Percentiles rank a stretch among this genome's conserved stretches.
Conservation (phyloP, 2,329 filamentous ascomycete species). For the Apiospora sp. region DNA sequence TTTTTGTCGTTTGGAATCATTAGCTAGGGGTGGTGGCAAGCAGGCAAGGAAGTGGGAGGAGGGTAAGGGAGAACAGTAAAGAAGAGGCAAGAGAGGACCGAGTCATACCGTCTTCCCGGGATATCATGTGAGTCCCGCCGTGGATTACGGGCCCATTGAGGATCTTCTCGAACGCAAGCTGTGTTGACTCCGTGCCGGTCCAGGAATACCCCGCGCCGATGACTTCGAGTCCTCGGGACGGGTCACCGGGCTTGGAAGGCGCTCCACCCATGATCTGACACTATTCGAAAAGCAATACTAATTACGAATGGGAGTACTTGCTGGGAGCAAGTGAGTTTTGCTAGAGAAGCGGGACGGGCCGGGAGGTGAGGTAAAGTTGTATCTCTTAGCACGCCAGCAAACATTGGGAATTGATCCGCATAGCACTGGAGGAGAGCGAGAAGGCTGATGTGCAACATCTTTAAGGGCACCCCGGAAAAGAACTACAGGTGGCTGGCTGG, state of each 20-base stretch:
- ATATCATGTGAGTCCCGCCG: constrained; percentile 51
- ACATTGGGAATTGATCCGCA: too few relatives aligned
- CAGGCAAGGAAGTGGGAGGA: constrained; percentile 7
- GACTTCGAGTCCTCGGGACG: constrained; percentile 43
- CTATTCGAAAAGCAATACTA: neutral
- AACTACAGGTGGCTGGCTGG: too few relatives aligned
- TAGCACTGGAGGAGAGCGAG: too few relatives aligned
- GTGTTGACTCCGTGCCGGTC: constrained; percentile 60
- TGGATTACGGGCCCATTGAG: constrained; percentile 58
- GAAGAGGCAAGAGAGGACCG: neutral
- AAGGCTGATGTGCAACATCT: too few relatives aligned
- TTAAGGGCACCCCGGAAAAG: too few relatives aligned
- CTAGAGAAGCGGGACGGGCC: too few relatives aligned
- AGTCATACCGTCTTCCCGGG: constrained; percentile 44
- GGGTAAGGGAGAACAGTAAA: neutral
- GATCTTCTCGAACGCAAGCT: constrained; percentile 54
- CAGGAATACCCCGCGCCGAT: constrained; percentile 53
- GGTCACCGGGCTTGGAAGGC: constrained; percentile 15
- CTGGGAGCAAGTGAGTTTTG: too few relatives aligned
- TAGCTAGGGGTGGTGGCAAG: too few relatives aligned
- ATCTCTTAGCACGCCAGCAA: too few relatives aligned
- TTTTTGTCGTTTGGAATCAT: too few relatives aligned
- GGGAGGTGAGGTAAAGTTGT: too few relatives aligned
- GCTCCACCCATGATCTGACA: neutral
- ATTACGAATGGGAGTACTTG: too few relatives aligned